Conservation (phyloP, 2,329 filamentous ascomycete species). For the Diaporthe australafricana region DNA sequence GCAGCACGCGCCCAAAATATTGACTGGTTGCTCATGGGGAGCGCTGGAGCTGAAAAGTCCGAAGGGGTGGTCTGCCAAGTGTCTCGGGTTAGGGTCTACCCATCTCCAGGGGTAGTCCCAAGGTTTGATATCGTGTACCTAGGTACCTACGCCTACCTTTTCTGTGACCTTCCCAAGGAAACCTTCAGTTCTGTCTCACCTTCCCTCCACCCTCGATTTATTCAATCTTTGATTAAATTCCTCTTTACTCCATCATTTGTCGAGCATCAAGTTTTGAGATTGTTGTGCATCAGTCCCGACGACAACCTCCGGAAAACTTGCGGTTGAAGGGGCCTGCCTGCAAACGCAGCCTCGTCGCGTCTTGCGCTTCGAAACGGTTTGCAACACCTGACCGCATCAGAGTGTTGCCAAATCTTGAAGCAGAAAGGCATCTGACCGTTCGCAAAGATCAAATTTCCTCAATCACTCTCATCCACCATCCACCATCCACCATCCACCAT, state of each 20-base stretch:
- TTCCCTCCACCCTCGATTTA: background rate
- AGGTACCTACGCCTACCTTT: background rate
- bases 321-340: background rate
- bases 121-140: background rate
- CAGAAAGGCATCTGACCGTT: background rate
- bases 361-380: background rate
- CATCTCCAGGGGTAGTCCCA: too few species aligned
- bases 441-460: too few species aligned
- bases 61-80: too few species aligned
- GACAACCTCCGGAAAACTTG: background rate
- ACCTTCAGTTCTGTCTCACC: background rate
- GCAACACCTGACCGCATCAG: background rate
- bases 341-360: background rate
- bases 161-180: background rate
- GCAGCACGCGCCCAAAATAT: too few species aligned
- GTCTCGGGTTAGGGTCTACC: background rate
- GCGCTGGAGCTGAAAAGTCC: too few species aligned
- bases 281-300: too few species aligned
- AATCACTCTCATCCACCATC: too few species aligned
- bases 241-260: background rate
- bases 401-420: background rate
- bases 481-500: too few species aligned
- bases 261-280: background rate
- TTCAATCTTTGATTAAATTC: background rate
- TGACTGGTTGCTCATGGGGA: too few species aligned